phyloP scores from a whole-genome alignment of 441 rosid genomes.

The Arabidopsis lyrata region DNA sequence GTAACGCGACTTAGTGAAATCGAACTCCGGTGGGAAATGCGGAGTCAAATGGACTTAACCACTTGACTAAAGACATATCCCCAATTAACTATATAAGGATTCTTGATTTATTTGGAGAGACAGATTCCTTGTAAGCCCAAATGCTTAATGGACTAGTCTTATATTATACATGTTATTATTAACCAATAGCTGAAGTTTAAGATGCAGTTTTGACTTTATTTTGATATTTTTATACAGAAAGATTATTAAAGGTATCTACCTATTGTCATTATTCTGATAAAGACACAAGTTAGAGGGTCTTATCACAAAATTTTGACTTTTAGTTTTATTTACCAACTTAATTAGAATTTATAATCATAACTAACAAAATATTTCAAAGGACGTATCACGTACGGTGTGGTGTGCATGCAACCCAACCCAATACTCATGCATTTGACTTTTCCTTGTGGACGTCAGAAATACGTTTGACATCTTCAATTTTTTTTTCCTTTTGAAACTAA shows the following conservation, averaged over 20 bases:
- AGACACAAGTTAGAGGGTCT: background rate
- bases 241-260: background rate
- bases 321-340: background rate
- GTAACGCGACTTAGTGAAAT: too few species aligned
- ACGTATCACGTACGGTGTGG: slow-evolving; percentile 31
- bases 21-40: too few species aligned
- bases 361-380: background rate
- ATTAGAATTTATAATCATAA: slow-evolving; percentile 1
- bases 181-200: slow-evolving; percentile 23
- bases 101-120: slow-evolving; percentile 39
- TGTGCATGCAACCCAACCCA: slow-evolving; percentile 28
- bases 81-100: slow-evolving; percentile 17
- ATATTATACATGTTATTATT: background rate
- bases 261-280: background rate
- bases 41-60: too few species aligned
- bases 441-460: slow-evolving; percentile 17
- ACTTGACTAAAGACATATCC: too few species aligned
- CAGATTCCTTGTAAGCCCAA: slow-evolving; percentile 26
- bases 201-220: slow-evolving; percentile 18
- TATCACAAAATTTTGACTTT: background rate
- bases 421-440: slow-evolving; percentile 26
- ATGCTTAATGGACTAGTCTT: slow-evolving; percentile 16
- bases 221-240: background rate
- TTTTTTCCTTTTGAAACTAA: too few species aligned
- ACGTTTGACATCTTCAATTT: slow-evolving; percentile 18